These are phyloP conservation scores for Celoporthe dispersa DNA, from an alignment of 2,329 filamentous ascomycete genomes.

Conservation along the genomic window DNA sequence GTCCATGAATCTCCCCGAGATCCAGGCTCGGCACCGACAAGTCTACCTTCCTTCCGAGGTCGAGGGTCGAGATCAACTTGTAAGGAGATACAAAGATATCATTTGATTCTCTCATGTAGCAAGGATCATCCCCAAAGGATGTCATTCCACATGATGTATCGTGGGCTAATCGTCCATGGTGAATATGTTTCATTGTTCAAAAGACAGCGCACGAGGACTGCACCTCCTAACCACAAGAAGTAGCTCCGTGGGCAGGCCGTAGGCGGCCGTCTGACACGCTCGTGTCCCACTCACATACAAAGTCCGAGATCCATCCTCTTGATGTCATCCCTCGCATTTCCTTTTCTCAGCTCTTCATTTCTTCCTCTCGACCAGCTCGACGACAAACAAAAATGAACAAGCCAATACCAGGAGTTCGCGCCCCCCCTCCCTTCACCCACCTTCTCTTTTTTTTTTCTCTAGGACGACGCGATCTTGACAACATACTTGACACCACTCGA, in stretches of 20 bases:
- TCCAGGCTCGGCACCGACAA: constrained; percentile 26
- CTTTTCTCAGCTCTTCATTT: not conserved
- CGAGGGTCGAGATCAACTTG: not conserved
- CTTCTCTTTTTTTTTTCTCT: too few species aligned
- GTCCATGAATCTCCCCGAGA: constrained; percentile 23
- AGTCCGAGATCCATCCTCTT: not conserved
- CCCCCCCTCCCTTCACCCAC: too few species aligned
- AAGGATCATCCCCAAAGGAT: too few species aligned
- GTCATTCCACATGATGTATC: too few species aligned
- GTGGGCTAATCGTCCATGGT: not conserved
- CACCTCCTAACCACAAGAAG: not conserved
- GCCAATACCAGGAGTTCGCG: too few species aligned
- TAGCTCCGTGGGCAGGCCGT: not conserved
- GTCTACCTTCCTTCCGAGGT: constrained; percentile 13
- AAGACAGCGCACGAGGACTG: not conserved
- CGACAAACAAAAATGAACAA: not conserved
- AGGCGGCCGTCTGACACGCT: not conserved
- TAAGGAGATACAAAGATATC: too few species aligned
- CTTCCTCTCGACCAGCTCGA: constrained; percentile 3
- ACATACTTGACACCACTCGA: constrained; percentile 9
- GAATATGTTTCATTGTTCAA: not conserved
- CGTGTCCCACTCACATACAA: not conserved
- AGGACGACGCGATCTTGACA: not conserved
- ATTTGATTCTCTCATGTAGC: too few species aligned
- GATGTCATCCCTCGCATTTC: not conserved